Percentiles rank a stretch among this genome's conserved stretches.
These are phyloP conservation scores for Apostasia shenzhenica DNA, from an alignment of 106 monocot genomes.

Conservation along the genomic window DNA sequence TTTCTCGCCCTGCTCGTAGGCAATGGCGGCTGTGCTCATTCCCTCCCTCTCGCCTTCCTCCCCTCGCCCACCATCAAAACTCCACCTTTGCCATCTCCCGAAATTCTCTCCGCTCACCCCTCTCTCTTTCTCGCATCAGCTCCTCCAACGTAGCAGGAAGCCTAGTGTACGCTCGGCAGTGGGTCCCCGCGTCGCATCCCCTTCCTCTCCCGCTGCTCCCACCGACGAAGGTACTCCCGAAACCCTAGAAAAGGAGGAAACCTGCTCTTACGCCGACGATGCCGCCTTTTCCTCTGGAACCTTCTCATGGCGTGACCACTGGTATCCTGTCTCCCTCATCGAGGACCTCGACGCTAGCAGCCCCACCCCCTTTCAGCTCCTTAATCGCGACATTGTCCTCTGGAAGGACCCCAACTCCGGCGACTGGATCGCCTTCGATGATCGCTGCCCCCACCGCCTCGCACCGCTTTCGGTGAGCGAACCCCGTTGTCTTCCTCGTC, in stretches of 20 bases:
- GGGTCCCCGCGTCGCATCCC: slow-evolving; percentile 26
- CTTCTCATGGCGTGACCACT: slow-evolving; percentile 93
- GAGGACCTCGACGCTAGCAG: slow-evolving; percentile 74
- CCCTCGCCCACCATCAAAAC: not conserved
- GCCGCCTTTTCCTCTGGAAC: slow-evolving; percentile 20
- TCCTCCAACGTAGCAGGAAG: not conserved
- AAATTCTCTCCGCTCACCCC: not conserved
- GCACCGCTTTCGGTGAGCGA: slow-evolving; percentile 78
- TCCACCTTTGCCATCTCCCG: not conserved
- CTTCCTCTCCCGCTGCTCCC: slow-evolving; percentile 23
- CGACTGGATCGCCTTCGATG: slow-evolving; percentile 83
- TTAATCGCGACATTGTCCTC: slow-evolving; percentile 85
- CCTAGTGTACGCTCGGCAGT: not conserved
- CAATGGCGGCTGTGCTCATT: not conserved
- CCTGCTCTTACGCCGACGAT: slow-evolving; percentile 8
- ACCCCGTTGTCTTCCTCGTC: not conserved
- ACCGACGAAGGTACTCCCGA: slow-evolving; percentile 3
- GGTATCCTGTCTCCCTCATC: slow-evolving; percentile 89
- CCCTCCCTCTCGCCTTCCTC: not conserved
- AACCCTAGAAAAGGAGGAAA: slow-evolving; percentile 11
- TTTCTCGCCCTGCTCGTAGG: not conserved
- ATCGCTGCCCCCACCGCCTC: slow-evolving; percentile 90
- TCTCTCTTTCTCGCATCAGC: not conserved
- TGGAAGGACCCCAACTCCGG: slow-evolving; percentile 77
- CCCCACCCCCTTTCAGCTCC: slow-evolving; percentile 92